phyloP scores from a whole-genome alignment of 129 eudicot species.

The Chrysanthemum lavandulifolium region DNA sequence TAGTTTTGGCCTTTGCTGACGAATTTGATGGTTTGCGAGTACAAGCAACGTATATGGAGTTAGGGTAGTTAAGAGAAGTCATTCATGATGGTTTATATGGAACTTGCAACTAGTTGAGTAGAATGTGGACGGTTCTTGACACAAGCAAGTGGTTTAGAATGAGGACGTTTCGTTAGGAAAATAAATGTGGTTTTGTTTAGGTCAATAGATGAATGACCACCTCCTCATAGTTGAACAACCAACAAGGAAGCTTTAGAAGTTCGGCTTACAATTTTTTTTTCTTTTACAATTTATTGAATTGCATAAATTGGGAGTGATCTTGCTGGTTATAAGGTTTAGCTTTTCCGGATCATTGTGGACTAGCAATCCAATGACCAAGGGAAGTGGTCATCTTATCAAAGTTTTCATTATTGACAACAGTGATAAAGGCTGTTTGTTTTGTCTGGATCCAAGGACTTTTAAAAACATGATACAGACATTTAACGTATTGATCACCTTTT shows the following conservation, averaged over 20 bases:
- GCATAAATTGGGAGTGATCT: conserved; percentile 10
- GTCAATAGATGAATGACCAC: neutral
- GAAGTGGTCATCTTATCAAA: neutral
- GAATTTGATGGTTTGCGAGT: neutral
- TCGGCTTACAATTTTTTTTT: neutral
- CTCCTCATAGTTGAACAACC: conserved; percentile 2
- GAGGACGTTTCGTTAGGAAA: too few relatives aligned
- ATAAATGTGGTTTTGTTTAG: neutral
- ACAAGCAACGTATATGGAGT: neutral
- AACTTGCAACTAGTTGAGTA: too few relatives aligned
- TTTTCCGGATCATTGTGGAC: neutral
- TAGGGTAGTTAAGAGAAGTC: neutral
- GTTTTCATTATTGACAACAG: neutral
- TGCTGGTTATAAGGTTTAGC: neutral
- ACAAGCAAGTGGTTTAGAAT: too few relatives aligned
- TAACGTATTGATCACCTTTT: neutral
- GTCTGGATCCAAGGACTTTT: neutral
- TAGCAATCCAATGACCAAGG: neutral
- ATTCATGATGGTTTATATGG: neutral
- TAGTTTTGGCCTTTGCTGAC: neutral
- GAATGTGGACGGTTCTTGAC: too few relatives aligned
- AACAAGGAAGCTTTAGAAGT: neutral
- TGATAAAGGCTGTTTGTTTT: neutral
- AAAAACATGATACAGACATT: neutral
- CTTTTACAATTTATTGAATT: neutral